phyloP scores from a whole-genome alignment of 768 basidiomycete species.

The Mycena polygramma region DNA sequence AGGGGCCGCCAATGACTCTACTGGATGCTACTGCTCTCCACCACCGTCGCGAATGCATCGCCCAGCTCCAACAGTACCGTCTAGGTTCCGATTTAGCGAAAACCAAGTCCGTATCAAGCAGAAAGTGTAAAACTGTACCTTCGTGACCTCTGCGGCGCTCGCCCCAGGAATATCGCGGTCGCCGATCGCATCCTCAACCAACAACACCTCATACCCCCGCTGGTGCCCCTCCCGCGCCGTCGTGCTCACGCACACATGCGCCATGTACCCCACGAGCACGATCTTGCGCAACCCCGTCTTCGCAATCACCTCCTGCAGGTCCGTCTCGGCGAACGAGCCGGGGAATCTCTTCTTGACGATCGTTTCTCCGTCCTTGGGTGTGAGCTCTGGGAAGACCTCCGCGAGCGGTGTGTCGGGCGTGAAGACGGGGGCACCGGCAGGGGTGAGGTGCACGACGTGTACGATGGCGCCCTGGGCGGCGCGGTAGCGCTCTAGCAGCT shows the following conservation, averaged over 20 bases:
- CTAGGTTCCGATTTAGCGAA: background rate
- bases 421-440: constrained; percentile 28
- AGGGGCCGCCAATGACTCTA: background rate
- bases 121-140: background rate
- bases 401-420: constrained; percentile 32
- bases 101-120: background rate
- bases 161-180: constrained; percentile 30
- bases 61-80: constrained; percentile 24
- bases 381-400: constrained; percentile 20
- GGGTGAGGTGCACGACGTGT: constrained; percentile 27
- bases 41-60: constrained; percentile 20
- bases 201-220: constrained; percentile 21
- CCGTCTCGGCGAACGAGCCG: constrained; percentile 31
- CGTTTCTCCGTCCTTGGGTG: background rate
- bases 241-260: constrained; percentile 33
- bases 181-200: constrained; percentile 23
- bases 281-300: constrained; percentile 20
- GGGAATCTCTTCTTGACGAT: constrained; percentile 25
- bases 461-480: constrained; percentile 12
- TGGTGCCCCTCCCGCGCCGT: constrained; percentile 27
- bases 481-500: constrained; percentile 30
- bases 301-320: constrained; percentile 5
- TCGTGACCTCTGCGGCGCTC: constrained; percentile 9
- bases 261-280: constrained; percentile 30
- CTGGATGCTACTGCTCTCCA: constrained; percentile 21